Evolutionary conservation across 345 rosid genomes (phyloP).

Genomic region (Salix exigua): DNA sequence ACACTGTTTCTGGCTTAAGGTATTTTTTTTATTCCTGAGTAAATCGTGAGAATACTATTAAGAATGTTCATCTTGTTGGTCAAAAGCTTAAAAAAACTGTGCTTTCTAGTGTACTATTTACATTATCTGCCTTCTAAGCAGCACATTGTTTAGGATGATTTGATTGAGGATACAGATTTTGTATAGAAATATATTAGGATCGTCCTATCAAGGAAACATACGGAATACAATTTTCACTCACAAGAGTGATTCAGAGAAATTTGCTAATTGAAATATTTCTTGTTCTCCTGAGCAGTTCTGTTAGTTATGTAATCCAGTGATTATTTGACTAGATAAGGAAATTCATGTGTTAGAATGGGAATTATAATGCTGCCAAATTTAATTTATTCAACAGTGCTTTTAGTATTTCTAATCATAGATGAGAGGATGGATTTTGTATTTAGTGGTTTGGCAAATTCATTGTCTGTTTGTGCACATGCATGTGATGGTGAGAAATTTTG

Average conservation of each 20-base stretch:
- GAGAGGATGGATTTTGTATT: background rate
- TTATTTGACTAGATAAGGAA: background rate
- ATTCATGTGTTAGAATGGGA: background rate
- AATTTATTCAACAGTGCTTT: background rate
- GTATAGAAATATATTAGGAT: background rate
- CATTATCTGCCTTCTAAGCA: background rate
- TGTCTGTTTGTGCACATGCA: background rate
- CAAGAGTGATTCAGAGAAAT: background rate
- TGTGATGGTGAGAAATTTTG: background rate
- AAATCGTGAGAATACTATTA: background rate
- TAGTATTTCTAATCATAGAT: background rate
- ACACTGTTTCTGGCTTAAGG: constrained; percentile 95
- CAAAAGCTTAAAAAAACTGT: background rate
- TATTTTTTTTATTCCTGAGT: constrained; percentile 20
- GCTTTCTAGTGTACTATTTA: background rate
- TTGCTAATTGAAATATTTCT: background rate
- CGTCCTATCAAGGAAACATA: background rate
- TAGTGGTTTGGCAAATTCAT: background rate
- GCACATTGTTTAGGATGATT: background rate
- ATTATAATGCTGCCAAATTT: background rate
- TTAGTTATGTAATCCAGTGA: background rate
- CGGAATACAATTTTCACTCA: background rate
- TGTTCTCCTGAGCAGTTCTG: background rate
- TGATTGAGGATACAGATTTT: background rate
- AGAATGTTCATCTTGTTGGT: background rate